These are phyloP conservation scores for cucumber (Cucumis sativus) DNA, from an alignment of 306 rosid genomes.

Conservation along the genomic window DNA sequence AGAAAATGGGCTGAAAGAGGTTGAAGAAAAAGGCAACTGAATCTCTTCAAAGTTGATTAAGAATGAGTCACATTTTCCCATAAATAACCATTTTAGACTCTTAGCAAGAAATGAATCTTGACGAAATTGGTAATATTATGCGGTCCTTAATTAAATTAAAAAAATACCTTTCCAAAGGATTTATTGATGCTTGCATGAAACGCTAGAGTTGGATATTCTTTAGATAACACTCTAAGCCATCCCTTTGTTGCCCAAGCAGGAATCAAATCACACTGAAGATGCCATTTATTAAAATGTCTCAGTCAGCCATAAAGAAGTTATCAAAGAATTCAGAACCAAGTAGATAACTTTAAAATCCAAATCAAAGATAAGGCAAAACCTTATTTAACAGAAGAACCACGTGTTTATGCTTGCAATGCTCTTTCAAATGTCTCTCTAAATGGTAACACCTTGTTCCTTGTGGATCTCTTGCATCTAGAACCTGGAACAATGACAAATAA, in stretches of 20 bases:
- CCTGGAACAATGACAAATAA: constrained; percentile 33
- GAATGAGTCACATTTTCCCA: neutral
- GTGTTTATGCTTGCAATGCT: constrained; percentile 81
- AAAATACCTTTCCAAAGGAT: constrained; percentile 84
- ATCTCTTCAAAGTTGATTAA: neutral
- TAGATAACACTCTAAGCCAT: constrained; percentile 81
- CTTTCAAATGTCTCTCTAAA: constrained; percentile 89
- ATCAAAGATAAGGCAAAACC: constrained; percentile 23
- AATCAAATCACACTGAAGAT: constrained; percentile 63
- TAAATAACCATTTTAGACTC: neutral
- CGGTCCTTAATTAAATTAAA: neutral
- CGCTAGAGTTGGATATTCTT: constrained; percentile 84
- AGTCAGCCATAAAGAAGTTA: neutral
- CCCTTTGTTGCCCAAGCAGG: constrained; percentile 96
- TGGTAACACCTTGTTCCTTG: constrained; percentile 91
- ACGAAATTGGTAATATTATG: neutral
- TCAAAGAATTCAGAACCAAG: neutral
- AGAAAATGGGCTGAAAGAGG: neutral
- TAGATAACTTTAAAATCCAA: neutral
- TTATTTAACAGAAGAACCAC: constrained; percentile 80
- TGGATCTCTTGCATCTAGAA: constrained; percentile 91
- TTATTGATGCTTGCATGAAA: constrained; percentile 92
- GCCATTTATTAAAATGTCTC: neutral
- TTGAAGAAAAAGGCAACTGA: neutral
- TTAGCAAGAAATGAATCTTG: neutral